Base-by-base conservation (phyloP, 257 asterid genomes). In the Gardenia jasminoides region DNA sequence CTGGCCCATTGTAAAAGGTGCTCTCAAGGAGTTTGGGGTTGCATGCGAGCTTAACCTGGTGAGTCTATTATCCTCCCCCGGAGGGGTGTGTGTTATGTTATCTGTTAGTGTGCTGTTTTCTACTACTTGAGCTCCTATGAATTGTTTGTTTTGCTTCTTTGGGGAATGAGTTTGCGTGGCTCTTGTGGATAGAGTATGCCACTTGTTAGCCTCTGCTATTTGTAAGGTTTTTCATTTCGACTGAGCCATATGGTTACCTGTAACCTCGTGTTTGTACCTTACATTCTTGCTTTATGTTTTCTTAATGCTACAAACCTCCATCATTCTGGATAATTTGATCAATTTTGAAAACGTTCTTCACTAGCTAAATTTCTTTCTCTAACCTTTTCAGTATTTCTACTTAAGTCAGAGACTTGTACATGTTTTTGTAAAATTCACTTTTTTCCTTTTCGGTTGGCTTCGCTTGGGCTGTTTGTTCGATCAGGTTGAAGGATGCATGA, bases 401-500 rank as follows among this genome's bases (percentile, higher is more conserved):
- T 59, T 26, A 59, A 26, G 66, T 7, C 26, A 17, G 26, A 26
- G 26, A 65, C 26, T n/a, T 28, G 3, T 65, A 4, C 33, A 26
- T 26, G 3, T 39, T 41, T 26, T 10, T 64, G 46, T n/a, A 17
- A 26, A 61, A 2, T 59, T 70, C 2, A 56, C 59, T n/a, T 62
- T 2, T 61, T 61, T 5, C 41, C 6, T 68, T 19, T 19, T 75
- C 76, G 17, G 44, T 76, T 58, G 70, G 67, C 74, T 50, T 65
- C 74, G 33, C 47, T 36, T 48, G 41, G 76, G 84, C 72, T 54
- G 43, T 82, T 44, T 69, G 56, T 36, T 22, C 74, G 74, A 54
- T 78, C 81, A 94, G 98, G 97, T 91, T 82, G 97, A 90, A 83
- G 98, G 98, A 61, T 85, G 91, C 88, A 94, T 94, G 98, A 88